These are phyloP conservation scores for Decorospora gaudefroyi DNA, from an alignment of 2,329 filamentous ascomycete genomes.

Conservation along the genomic window DNA sequence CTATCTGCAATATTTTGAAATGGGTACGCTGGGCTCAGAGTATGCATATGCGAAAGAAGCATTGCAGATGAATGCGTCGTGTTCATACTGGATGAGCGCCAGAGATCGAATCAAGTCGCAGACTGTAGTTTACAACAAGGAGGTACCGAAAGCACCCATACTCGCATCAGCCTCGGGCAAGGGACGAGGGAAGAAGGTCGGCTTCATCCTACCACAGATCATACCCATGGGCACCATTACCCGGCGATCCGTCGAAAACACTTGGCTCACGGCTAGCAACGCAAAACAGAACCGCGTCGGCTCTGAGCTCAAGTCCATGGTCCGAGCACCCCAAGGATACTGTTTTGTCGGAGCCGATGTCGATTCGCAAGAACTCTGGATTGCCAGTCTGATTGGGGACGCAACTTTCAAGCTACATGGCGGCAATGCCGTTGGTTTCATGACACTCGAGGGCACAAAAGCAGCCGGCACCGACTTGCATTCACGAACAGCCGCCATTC, in stretches of 20 bases:
- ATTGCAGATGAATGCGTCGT: constrained; percentile 96
- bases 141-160: constrained; percentile 47
- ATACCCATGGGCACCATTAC: constrained; percentile 99
- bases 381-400: constrained; percentile 91
- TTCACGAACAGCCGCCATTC: constrained; percentile 86
- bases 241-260: constrained; percentile 91
- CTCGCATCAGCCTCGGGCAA: constrained; percentile 28
- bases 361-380: constrained; percentile 97
- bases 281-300: constrained; percentile 95
- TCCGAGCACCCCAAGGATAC: constrained; percentile 87
- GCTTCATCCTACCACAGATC: constrained; percentile 91
- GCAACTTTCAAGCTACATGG: constrained; percentile 94
- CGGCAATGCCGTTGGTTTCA: constrained; percentile 96
- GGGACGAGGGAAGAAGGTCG: constrained; percentile 51
- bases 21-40: constrained; percentile 82
- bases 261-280: constrained; percentile 96
- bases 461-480: constrained; percentile 91
- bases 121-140: constrained; percentile 84
- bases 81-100: constrained; percentile 98
- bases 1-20: constrained; percentile 89
- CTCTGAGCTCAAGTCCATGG: constrained; percentile 96
- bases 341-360: constrained; percentile 96
- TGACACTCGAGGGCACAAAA: constrained; percentile 97
- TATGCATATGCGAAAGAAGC: constrained; percentile 91
- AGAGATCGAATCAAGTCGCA: constrained; percentile 92